These are phyloP conservation scores for Moniliophthora roreri DNA, from an alignment of 1,284 basidiomycete species.

Conservation along the genomic window DNA sequence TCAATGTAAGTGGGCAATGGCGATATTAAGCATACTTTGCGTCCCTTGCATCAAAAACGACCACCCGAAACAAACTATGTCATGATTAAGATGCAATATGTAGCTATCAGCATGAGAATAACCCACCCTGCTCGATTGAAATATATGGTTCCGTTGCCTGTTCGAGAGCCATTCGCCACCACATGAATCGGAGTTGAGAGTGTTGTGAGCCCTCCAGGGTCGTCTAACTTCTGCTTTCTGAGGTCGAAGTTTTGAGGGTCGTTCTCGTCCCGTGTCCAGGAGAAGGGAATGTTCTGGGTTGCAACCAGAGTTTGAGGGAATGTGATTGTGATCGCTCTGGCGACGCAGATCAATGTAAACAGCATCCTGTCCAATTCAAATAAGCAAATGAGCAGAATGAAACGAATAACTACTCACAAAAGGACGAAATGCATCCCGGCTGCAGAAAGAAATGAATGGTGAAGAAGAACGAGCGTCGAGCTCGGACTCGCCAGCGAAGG, in stretches of 20 bases:
- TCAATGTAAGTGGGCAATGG: background rate
- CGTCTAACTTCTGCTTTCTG: conserved; percentile 1
- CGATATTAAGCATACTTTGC: background rate
- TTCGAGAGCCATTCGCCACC: too few relatives aligned
- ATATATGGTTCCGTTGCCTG: background rate
- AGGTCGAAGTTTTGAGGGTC: background rate
- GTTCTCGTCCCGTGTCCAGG: background rate
- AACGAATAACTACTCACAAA: too few relatives aligned
- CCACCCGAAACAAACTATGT: too few relatives aligned
- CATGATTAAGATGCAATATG: too few relatives aligned
- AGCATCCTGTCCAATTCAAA: too few relatives aligned
- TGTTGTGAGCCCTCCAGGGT: background rate
- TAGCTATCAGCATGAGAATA: background rate
- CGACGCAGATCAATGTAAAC: too few relatives aligned
- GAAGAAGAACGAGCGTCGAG: too few relatives aligned
- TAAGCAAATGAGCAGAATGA: too few relatives aligned
- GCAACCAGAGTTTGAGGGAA: background rate
- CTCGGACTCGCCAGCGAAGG: too few relatives aligned
- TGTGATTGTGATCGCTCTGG: background rate
- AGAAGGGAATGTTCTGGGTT: background rate
- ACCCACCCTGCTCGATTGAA: background rate
- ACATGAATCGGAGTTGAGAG: background rate
- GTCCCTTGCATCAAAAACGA: too few relatives aligned
- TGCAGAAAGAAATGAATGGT: too few relatives aligned
- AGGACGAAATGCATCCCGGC: too few relatives aligned